phyloP scores from a whole-genome alignment of 2,329 filamentous ascomycete species.

The Aspergillus brasiliensis region DNA sequence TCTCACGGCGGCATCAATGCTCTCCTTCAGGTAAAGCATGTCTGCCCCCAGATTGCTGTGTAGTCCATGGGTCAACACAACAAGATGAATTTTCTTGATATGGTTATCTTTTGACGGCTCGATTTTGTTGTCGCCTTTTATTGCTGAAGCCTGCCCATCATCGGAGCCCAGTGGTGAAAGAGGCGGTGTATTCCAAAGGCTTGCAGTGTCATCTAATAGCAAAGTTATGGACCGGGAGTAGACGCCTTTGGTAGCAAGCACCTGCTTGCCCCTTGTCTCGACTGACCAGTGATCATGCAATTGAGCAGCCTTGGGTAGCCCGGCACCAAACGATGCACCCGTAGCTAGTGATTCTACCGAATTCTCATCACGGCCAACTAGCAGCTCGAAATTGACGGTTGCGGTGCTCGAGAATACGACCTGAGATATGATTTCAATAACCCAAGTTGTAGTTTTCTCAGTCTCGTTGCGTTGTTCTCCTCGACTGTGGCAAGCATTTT shows the following conservation, averaged over 20 bases:
- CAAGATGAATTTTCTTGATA: slow-evolving; percentile 71
- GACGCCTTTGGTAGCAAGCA: slow-evolving; percentile 69
- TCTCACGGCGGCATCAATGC: slow-evolving; percentile 80
- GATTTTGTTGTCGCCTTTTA: slow-evolving; percentile 13
- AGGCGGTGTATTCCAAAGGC: slow-evolving; percentile 88
- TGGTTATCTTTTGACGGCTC: slow-evolving; percentile 22
- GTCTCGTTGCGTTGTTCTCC: slow-evolving; percentile 34
- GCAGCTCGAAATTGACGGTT: slow-evolving; percentile 81
- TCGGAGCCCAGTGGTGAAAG: slow-evolving; percentile 64
- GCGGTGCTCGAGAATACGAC: slow-evolving; percentile 91
- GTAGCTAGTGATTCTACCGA: slow-evolving; percentile 70
- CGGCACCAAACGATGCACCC: slow-evolving; percentile 54
- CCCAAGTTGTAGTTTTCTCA: slow-evolving; percentile 71
- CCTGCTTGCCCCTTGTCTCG: slow-evolving; percentile 55
- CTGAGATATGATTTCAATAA: slow-evolving; percentile 89
- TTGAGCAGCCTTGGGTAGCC: slow-evolving; percentile 63
- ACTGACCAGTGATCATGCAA: slow-evolving; percentile 75
- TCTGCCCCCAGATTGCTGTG: slow-evolving; percentile 95
- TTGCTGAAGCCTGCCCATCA: slow-evolving; percentile 29
- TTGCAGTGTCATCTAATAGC: slow-evolving; percentile 82
- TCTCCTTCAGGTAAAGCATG: slow-evolving; percentile 97
- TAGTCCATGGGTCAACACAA: slow-evolving; percentile 88
- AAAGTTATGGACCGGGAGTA: slow-evolving; percentile 80
- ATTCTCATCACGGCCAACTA: slow-evolving; percentile 82
- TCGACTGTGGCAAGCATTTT: slow-evolving; percentile 67